Evolutionary conservation across 148 eudicot species (phyloP), one percentile per base, ranked within the genome.

Genomic region (Rhododendron ferrugineum): DNA sequence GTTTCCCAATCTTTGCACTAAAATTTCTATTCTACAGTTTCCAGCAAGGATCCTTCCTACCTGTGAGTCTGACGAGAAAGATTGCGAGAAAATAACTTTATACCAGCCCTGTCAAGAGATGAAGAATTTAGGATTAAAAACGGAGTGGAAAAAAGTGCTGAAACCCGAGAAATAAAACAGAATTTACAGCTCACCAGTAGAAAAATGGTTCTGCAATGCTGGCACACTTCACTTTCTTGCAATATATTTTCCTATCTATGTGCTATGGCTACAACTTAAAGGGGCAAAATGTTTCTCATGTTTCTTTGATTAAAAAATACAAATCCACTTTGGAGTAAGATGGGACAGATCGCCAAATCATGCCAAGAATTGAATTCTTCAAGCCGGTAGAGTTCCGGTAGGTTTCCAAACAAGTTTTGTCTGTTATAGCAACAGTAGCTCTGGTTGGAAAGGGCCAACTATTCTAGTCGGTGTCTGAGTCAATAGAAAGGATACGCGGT

Each of bases 401-500:
- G 50, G 23, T 74, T 86, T 62, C 64, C 62, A n/a, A 32, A 28
- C 8, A 23, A 76, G 37, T 74, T 4, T 64, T 82, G 2, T 6
- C 36, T 11, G 54, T 74, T 36, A 75, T 6, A 66, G 42, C 28
- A 73, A 16, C 56, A 52, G 23, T 1, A 36, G 23, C 26, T 78
- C 66, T 22, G 49, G 79, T 4, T 52, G 70, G 72, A 22, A n/a
- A 26, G 5, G 15, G 18, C 37, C 50, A 79, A 81, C 26, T 37
- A 34, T 76, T 88, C 86, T 86, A 94, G 79, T 96, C 95, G 11
- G 95, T 91, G 11, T 92, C 98, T 18, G 44, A 88, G 84, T 95
- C 95, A 81, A 94, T 93, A 66, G 94, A 91, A 23, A 96, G 90
- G 84, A 84, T 88, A 70, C 93, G 82, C 78, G 94, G 91, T 58